Evolutionary conservation across 768 basidiomycete genomes (phyloP), one percentile per base, ranked within the genome.

Genomic region (Lentinus tigrinus): DNA sequence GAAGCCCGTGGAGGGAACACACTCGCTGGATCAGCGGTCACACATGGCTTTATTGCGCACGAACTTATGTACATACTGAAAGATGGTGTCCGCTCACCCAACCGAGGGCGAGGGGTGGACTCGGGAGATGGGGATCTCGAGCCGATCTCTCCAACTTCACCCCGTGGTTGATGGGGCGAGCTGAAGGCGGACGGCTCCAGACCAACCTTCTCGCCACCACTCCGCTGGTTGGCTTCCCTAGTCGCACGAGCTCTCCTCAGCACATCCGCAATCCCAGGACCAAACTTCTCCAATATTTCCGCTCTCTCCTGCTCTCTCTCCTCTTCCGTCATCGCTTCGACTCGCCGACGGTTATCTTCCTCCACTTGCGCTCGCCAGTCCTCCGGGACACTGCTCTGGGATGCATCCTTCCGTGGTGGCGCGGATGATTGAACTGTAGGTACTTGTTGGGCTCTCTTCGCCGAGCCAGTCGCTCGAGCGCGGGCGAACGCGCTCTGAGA

Each of bases 231-330:
- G 34, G 67, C 73, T 72, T 77, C 81, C 69, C 77, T 73, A 21
- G 80, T 78, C 50, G 77, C 73, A 60, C 76, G 78, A 21, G 82
- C 81, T 53, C 77, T 82, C 64, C 73, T 79, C 67, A 95, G 62
- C 3, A 91, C 70, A 44, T 86, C 85, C 3, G 78, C 77, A 10
- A 93, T 77, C 17, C 81, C 84, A 1, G 79, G 74, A 0, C 93
- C 93, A 67, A 95, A 86, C 44, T 82, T 79, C 58, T 90, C 85
- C 26, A 90, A 55, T 40, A 95, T 82, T 60, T 91, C 83, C 50
- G 73, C 73, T 43, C 77, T 76, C 69, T 89, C 92, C 51, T 81
- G 70, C 60, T 87, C 84, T 10, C 85, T 77, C 69, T 95, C 89
- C 16, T 84, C 83, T 11, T 82, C 80, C 2, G 80, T 78, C 94